phyloP scores from a whole-genome alignment of 179 eudicot species.

The Silene vulgaris region DNA sequence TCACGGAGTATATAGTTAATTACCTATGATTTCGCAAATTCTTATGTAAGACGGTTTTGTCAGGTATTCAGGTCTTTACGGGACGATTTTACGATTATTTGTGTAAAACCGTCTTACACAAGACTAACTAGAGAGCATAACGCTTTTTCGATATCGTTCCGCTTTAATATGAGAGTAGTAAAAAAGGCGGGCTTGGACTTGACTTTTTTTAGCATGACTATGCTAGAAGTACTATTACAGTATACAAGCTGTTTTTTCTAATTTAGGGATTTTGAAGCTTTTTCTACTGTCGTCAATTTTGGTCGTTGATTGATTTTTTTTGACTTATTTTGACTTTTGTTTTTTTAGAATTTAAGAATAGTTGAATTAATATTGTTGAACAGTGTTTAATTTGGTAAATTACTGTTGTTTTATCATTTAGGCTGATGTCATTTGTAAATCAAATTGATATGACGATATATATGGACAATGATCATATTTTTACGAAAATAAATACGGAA shows the following conservation, averaged over 20 bases:
- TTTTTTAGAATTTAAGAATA: constrained; percentile 7
- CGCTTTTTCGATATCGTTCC: too few species aligned
- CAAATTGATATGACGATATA: background rate
- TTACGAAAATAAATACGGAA: too few species aligned
- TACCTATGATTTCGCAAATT: background rate
- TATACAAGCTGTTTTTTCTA: background rate
- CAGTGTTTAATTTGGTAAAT: constrained; percentile 16
- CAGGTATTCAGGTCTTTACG: too few species aligned
- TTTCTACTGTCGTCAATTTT: constrained; percentile 4
- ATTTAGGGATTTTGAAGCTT: background rate
- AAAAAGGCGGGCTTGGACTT: constrained; percentile 21
- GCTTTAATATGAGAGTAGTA: background rate
- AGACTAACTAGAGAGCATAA: too few species aligned
- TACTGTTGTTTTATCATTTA: background rate
- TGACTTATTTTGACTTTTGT: constrained; percentile 20
- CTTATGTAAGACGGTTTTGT: background rate
- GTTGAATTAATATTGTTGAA: constrained; percentile 3
- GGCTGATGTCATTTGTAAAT: background rate
- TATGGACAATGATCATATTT: background rate
- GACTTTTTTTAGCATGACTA: constrained; percentile 22
- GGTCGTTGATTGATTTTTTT: constrained; percentile 17
- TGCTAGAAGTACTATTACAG: background rate
- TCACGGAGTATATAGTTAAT: background rate
- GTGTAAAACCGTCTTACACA: background rate
- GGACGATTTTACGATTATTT: background rate